phyloP scores from a whole-genome alignment of 2,329 filamentous ascomycete genomes.

The Phoma sp. region DNA sequence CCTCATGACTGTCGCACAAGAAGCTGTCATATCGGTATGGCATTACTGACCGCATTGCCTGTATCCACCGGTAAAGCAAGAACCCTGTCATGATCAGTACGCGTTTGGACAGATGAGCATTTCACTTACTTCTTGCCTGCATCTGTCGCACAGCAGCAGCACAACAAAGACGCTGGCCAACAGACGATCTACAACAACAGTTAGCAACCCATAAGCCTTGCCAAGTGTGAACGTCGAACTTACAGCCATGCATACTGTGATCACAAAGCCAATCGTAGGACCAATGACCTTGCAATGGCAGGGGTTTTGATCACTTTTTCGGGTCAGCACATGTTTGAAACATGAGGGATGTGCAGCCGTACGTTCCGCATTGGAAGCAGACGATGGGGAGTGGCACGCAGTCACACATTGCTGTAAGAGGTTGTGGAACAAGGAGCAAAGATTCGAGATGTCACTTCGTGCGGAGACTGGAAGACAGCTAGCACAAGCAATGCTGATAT shows the following conservation, averaged over 20 bases:
- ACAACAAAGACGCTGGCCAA: conserved; percentile 62
- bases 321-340: conserved; percentile 17
- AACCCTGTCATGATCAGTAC: conserved; percentile 50
- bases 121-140: conserved; percentile 59
- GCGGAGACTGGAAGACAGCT: neutral
- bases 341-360: conserved; percentile 12
- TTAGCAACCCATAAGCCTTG: conserved; percentile 17
- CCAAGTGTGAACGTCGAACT: conserved; percentile 25
- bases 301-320: conserved; percentile 60
- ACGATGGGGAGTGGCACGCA: conserved; percentile 58
- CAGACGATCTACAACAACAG: conserved; percentile 54
- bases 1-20: neutral
- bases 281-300: conserved; percentile 64
- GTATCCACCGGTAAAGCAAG: conserved; percentile 60
- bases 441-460: neutral
- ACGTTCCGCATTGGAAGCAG: conserved; percentile 62
- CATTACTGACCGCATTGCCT: conserved; percentile 58
- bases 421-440: neutral
- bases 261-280: conserved; percentile 59
- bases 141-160: conserved; percentile 63
- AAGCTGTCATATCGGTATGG: conserved; percentile 52
- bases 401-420: conserved; percentile 26
- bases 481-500: neutral
- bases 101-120: neutral
- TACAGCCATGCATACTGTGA: conserved; percentile 59